Base-by-base conservation (phyloP, 306 rosid species). In the Arachis hypogaea region DNA sequence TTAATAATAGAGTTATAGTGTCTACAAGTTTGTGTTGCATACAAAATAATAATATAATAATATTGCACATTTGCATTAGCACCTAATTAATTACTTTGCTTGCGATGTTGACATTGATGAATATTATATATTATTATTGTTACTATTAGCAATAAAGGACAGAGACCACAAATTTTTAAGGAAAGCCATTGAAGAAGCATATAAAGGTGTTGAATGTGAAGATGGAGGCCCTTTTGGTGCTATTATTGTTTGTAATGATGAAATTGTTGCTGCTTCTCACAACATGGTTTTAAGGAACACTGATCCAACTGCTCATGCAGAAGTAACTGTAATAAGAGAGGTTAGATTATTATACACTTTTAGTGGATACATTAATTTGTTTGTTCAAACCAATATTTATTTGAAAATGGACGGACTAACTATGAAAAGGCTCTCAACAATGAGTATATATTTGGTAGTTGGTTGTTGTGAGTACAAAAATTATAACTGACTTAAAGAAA, bases 181-280 rank as follows among this genome's bases (percentile, higher is more conserved):
- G 45, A 84, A 83, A 69, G 97, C 98, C 1, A 88, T 94, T 85
- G 95, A 89, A 79, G 98, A 94, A 85, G 98, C 98, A 67, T 94
- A 91, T 59, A 84, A 88, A 78, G 97, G 96, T 59, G 90, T 93
- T 64, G 96, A 89, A 2, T 71, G 80, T 80, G 93, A 92, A 71
- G 85, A 93, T 77, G 98, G 98, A 54, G 97, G 98, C 49, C 98
- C 98, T 51, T 91, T 93, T 77, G 97, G 98, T 45, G 98, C 94
- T 11, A 85, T 91, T 58, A 83, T 94, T 50, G 97, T 89, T 63
- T 78, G 76, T 8, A 85, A 91, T 5, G 91, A 90, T 69, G 97
- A 91, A 81, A 81, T 91, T 59, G 84, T 94, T 59, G 94, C 83
- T 42, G 85, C 93, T 68, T 88, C 84, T 75, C 98, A 91, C 85